These are phyloP conservation scores for Ochromonadaceae sp. DNA, from an alignment of 352 stramenopile genomes.

Conservation along the genomic window DNA sequence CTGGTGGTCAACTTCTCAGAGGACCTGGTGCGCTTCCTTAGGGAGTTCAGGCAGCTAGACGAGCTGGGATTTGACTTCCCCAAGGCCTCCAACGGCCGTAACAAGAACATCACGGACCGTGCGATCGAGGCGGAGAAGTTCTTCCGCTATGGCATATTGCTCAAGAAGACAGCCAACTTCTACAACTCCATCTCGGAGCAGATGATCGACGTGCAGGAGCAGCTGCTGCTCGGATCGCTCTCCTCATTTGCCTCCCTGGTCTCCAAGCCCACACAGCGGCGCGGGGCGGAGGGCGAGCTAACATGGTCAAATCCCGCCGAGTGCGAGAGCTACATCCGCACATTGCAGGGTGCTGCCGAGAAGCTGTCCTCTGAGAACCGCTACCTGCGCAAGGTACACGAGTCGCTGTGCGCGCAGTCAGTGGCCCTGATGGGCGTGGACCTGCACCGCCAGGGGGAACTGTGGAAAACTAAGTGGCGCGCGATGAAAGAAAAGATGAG, in stretches of 20 bases:
- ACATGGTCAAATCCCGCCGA: conserved; percentile 73
- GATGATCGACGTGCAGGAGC: conserved; percentile 81
- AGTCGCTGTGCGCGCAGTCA: conserved; percentile 54
- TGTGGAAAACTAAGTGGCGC: conserved; percentile 73
- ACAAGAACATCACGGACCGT: conserved; percentile 42
- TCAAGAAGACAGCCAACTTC: conserved; percentile 89
- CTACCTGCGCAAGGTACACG: conserved; percentile 63
- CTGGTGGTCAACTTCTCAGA: conserved; percentile 81
- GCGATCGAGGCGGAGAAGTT: conserved; percentile 69
- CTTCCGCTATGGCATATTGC: conserved; percentile 76
- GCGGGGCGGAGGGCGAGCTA: conserved; percentile 39
- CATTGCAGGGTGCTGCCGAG: conserved; percentile 64
- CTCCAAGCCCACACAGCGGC: not conserved
- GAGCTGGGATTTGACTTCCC: conserved; percentile 54
- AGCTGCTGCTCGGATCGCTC: conserved; percentile 77
- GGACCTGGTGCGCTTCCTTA: conserved; percentile 69
- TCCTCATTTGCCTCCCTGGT: conserved; percentile 55
- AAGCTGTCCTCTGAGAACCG: conserved; percentile 70
- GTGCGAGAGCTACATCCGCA: conserved; percentile 73
- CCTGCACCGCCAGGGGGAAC: conserved; percentile 53
- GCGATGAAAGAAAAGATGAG: conserved; percentile 49
- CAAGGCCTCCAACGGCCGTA: conserved; percentile 1
- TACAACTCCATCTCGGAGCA: conserved; percentile 81
- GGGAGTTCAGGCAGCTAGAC: conserved; percentile 70
- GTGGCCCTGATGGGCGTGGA: conserved; percentile 65